These are phyloP conservation scores for Penicillium corylophilum DNA, from an alignment of 2,329 filamentous ascomycete species.

Conservation along the genomic window DNA sequence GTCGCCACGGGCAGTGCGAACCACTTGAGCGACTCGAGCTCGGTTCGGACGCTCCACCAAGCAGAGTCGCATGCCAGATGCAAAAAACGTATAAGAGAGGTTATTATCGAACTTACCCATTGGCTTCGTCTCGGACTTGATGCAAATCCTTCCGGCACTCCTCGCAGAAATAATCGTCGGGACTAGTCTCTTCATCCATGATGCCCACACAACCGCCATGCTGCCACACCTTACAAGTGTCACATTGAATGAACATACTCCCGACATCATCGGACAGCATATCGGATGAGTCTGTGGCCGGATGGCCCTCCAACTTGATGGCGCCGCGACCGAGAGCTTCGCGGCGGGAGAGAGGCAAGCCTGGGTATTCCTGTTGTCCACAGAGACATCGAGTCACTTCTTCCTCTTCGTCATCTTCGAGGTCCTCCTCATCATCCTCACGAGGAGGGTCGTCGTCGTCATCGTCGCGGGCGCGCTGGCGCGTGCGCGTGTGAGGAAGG, in stretches of 20 bases:
- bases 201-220: slow-evolving; percentile 97
- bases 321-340: slow-evolving; percentile 52
- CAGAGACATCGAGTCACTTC: slow-evolving; percentile 96
- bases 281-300: slow-evolving; percentile 59
- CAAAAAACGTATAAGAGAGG: not conserved
- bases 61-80: not conserved
- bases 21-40: not conserved
- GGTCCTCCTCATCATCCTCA: slow-evolving; percentile 62
- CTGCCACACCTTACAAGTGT: slow-evolving; percentile 97
- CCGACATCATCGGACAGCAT: slow-evolving; percentile 78
- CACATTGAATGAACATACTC: slow-evolving; percentile 96
- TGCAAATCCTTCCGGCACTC: slow-evolving; percentile 90
- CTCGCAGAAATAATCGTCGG: slow-evolving; percentile 98
- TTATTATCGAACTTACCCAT: slow-evolving; percentile 67
- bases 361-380: slow-evolving; percentile 91
- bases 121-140: slow-evolving; percentile 73
- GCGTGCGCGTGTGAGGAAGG: slow-evolving; percentile 69
- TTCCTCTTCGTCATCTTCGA: slow-evolving; percentile 73
- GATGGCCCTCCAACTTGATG: slow-evolving; percentile 58
- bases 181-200: slow-evolving; percentile 87
- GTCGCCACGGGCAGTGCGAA: not conserved
- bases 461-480: slow-evolving; percentile 72
- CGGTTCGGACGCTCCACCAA: not conserved
- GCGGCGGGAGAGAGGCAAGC: slow-evolving; percentile 64
- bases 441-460: slow-evolving; percentile 58